Conservation (phyloP, 441 rosid species). For the Pelargonium cotyledonis region DNA sequence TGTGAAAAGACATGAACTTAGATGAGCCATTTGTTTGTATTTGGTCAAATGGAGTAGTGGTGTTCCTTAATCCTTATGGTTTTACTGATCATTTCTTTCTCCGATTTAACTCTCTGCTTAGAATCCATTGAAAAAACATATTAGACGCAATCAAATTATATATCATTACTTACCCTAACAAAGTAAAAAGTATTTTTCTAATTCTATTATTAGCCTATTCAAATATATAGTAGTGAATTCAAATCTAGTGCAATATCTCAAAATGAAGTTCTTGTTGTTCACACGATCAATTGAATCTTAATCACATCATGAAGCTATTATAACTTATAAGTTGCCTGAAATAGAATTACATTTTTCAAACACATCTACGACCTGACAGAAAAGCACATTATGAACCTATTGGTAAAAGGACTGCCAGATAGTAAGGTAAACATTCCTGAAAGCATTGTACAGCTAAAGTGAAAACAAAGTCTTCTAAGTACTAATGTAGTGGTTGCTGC, state of each 20-base stretch:
- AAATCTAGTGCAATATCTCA: background rate
- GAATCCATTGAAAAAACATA: background rate
- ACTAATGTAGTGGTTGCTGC: too few species aligned
- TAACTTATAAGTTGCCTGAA: background rate
- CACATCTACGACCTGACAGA: background rate
- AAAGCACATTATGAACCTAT: too few species aligned
- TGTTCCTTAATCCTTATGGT: background rate
- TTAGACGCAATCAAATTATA: background rate
- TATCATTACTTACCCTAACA: background rate
- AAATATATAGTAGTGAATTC: background rate
- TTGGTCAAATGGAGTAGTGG: background rate
- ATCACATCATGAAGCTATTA: background rate
- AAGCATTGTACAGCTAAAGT: too few species aligned
- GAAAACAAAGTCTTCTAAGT: too few species aligned
- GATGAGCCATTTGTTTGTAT: background rate
- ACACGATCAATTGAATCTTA: background rate
- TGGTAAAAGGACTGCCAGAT: too few species aligned
- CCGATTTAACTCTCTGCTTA: background rate
- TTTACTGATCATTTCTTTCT: background rate
- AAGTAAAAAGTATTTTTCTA: background rate
- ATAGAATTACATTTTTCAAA: background rate
- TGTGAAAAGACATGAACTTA: background rate
- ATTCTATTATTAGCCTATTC: background rate
- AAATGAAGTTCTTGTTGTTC: background rate
- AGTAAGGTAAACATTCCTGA: too few species aligned